These are phyloP conservation scores for Geoglossum cookeanum DNA, from an alignment of 2,329 filamentous ascomycete genomes.

Conservation along the genomic window DNA sequence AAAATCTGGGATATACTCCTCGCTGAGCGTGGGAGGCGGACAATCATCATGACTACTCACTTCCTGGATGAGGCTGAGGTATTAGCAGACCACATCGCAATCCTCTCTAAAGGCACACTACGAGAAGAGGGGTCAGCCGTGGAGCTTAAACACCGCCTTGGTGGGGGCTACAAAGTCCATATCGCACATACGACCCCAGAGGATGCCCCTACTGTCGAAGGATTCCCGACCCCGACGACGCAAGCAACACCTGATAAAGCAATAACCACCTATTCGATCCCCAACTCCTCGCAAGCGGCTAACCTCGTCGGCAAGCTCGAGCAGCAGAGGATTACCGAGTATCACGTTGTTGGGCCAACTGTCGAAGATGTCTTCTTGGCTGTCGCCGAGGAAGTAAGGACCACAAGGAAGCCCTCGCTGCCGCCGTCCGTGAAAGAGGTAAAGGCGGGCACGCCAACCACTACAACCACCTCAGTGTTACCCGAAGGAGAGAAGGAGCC, in stretches of 20 bases:
- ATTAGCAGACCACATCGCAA: constrained; percentile 71
- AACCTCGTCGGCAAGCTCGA: constrained; percentile 53
- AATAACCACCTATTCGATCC: constrained; percentile 42
- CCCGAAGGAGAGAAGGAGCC: not conserved
- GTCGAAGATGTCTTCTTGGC: constrained; percentile 87
- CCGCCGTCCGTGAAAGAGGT: not conserved
- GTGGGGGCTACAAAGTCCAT: constrained; percentile 70
- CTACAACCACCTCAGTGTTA: not conserved
- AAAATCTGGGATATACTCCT: constrained; percentile 93
- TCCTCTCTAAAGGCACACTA: constrained; percentile 67
- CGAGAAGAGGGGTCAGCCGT: constrained; percentile 72
- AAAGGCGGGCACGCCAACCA: constrained; percentile 6
- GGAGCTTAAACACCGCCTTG: constrained; percentile 62
- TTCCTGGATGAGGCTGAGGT: constrained; percentile 88
- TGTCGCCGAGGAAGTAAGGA: constrained; percentile 58
- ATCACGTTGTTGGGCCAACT: constrained; percentile 71
- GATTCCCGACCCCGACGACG: constrained; percentile 19
- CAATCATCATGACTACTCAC: constrained; percentile 77
- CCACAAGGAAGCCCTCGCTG: constrained; percentile 8
- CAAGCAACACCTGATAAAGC: constrained; percentile 49
- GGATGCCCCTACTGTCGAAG: constrained; percentile 17
- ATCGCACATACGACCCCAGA: constrained; percentile 37
- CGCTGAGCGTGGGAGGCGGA: constrained; percentile 61
- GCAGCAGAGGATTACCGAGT: constrained; percentile 46
- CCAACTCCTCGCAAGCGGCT: constrained; percentile 50